phyloP scores from a whole-genome alignment of 2,329 filamentous ascomycete genomes.

The Colletotrichum chrysophilum region DNA sequence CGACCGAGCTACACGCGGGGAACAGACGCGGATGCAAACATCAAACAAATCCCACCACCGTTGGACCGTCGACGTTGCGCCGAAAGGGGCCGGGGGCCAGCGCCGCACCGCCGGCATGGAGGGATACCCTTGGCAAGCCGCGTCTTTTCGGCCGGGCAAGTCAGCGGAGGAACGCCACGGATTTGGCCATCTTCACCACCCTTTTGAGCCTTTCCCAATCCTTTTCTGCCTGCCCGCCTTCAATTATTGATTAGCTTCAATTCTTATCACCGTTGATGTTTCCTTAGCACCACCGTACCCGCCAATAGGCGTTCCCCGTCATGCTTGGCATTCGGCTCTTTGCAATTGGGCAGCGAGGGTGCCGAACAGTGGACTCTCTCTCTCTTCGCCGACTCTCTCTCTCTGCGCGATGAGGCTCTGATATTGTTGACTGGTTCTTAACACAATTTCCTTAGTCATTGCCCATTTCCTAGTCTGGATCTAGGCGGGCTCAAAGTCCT shows the following conservation, averaged over 20 bases:
- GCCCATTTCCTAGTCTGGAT: not conserved
- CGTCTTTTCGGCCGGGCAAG: not conserved
- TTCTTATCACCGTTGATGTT: slow-evolving; percentile 6
- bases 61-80: not conserved
- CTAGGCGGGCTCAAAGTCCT: not conserved
- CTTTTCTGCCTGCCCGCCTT: not conserved
- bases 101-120: not conserved
- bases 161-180: not conserved
- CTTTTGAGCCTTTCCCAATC: not conserved
- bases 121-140: slow-evolving; percentile 3
- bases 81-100: not conserved
- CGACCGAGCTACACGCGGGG: not conserved
- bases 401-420: not conserved
- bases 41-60: slow-evolving; percentile 5
- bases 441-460: not conserved
- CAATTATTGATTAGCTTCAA: not conserved
- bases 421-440: not conserved
- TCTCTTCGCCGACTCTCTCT: not conserved
- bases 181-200: not conserved
- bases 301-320: not conserved
- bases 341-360: not conserved
- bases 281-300: not conserved
- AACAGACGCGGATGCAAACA: not conserved
- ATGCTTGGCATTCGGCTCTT: not conserved
- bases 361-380: not conserved